Base-by-base conservation (phyloP, 306 rosid genomes). In the Castanea mollissima region DNA sequence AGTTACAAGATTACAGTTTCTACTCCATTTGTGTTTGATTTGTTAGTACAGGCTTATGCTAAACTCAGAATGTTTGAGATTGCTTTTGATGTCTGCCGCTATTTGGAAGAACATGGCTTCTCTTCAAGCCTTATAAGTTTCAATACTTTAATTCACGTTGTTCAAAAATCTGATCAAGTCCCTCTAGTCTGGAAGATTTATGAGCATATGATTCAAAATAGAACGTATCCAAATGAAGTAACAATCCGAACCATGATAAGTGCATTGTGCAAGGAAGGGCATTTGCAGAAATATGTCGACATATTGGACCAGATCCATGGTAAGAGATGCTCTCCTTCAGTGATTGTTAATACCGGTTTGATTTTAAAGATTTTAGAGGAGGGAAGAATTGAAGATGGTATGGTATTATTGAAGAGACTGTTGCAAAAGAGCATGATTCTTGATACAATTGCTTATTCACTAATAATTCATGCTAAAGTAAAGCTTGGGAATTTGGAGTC, bases 201-300 rank as follows among this genome's bases (percentile, higher is more conserved):
- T 38, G 94, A 90, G 86, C 92, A 83, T 79, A 91, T 92, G 97
- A 77, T 94, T 82, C 74, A 27, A 73, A 73, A 63, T 44, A 85
- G 97, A 75, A 25, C 71, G 71, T 92, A 87, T 67, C 94, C 97
- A 25, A 84, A 89, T 67, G 72, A 15, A 10, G 85, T 76, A 20
- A 90, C 88, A 1, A 79, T 87, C 41, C 80, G 86, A 71, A 90
- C 83, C 63, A 85, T 94, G 93, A 78, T 89, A 51, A 82, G 84
- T 70, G 87, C 91, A 7, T 76, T 94, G 84, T 92, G 99, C 81
- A 92, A 88, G 80, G 95, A 90, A 52, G 99, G 99, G 67, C 77
- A 87, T 67, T 69, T 94, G 84, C 88, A 62, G 83, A 84, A 81
- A 74, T 70, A 5, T 75, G 86, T 87, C 18, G 88, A 86, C 23